phyloP scores from a whole-genome alignment of 176 grass and related monocot genomes.

The Luzula sylvatica region DNA sequence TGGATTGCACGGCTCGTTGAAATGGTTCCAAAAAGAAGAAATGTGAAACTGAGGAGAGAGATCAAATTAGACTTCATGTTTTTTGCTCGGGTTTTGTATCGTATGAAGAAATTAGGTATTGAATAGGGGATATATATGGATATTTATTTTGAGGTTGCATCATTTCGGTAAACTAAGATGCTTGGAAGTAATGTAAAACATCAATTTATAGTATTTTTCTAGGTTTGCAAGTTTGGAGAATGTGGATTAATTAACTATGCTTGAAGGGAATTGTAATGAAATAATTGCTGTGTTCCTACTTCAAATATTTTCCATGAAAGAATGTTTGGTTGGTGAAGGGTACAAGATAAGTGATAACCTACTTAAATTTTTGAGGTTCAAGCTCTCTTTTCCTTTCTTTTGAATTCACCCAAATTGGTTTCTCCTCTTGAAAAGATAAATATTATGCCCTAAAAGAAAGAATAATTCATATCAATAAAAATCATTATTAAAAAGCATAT shows the following conservation, averaged over 20 bases:
- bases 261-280: conserved; percentile 39
- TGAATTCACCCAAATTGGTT: too few species aligned
- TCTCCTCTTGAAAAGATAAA: too few species aligned
- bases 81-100: background rate
- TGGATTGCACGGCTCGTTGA: conserved; percentile 6
- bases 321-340: conserved; percentile 34
- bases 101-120: background rate
- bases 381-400: too few species aligned
- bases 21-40: conserved; percentile 1
- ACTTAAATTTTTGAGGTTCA: too few species aligned
- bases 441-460: too few species aligned
- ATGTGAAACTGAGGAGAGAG: conserved; percentile 19
- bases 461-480: too few species aligned
- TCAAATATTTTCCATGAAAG: conserved; percentile 18
- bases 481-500: too few species aligned
- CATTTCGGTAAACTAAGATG: background rate
- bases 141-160: conserved; percentile 10
- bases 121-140: conserved; percentile 26
- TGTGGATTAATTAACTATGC: conserved; percentile 19
- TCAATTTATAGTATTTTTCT: conserved; percentile 20
- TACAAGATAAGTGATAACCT: conserved; percentile 40
- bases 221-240: conserved; percentile 31
- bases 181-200: conserved; percentile 30
- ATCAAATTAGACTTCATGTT: conserved; percentile 20
- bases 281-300: conserved; percentile 58